Percentiles rank a stretch among this genome's conserved stretches.
Evolutionary conservation across 2,329 filamentous ascomycete species (phyloP).

Genomic region (Aspergillus quadricinctus): DNA sequence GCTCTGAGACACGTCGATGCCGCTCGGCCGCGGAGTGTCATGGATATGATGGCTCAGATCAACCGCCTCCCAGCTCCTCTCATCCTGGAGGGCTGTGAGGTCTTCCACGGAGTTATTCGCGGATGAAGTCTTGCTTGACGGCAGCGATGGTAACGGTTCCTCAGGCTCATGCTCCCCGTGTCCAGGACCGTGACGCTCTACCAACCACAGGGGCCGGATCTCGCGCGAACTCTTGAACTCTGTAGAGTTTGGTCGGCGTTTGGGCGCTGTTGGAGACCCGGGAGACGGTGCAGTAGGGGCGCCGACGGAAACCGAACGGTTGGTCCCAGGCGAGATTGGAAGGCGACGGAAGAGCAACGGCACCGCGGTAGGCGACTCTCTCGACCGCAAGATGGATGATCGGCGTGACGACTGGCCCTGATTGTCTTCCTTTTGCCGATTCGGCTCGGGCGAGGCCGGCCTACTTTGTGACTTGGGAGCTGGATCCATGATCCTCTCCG

Average conservation of each 20-base stretch:
- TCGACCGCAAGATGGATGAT: conserved; percentile 25
- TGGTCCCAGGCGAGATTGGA: conserved; percentile 42
- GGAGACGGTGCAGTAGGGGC: conserved; percentile 34
- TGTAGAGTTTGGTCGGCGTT: conserved; percentile 46
- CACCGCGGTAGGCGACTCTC: conserved; percentile 50
- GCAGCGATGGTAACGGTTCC: conserved; percentile 47
- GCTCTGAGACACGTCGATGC: conserved; percentile 23
- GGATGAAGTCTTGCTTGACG: conserved; percentile 49
- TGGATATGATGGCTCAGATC: conserved; percentile 19
- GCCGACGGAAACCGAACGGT: conserved; percentile 39
- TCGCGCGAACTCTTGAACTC: conserved; percentile 58
- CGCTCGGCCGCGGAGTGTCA: conserved; percentile 21
- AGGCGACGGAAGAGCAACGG: conserved; percentile 54
- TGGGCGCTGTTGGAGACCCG: conserved; percentile 44
- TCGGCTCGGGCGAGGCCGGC: conserved; percentile 28
- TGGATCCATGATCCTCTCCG: conserved; percentile 25
- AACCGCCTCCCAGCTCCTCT: conserved; percentile 28
- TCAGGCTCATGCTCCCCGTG: conserved; percentile 40
- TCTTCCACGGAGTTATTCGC: conserved; percentile 45
- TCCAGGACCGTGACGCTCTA: conserved; percentile 57
- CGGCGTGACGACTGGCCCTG: conserved; percentile 20
- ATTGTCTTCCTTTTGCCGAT: conserved; percentile 9
- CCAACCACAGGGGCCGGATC: conserved; percentile 75
- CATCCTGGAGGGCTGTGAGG: conserved; percentile 24
- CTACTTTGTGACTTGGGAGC: conserved; percentile 30